Percentiles rank a stretch among this genome's conserved stretches.
Conservation (phyloP, 164 flowering plant species). For the Euptelea pleiosperma region DNA sequence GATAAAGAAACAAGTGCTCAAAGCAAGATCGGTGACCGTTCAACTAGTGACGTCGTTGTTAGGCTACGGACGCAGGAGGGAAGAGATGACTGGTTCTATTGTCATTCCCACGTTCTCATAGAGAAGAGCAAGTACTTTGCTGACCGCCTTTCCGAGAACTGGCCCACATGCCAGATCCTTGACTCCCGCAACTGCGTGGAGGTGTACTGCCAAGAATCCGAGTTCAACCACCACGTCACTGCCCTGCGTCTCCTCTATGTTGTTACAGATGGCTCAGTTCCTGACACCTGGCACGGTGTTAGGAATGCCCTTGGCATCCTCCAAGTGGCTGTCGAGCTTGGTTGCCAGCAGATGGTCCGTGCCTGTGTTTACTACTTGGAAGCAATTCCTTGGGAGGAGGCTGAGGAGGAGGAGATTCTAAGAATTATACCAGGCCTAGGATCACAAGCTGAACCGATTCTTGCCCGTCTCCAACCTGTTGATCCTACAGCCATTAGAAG, state of each 20-base stretch:
- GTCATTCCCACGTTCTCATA: conserved; percentile 64
- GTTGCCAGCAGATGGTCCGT: conserved; percentile 48
- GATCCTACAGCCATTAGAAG: conserved; percentile 38
- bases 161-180: conserved; percentile 95
- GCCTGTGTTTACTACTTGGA: conserved; percentile 80
- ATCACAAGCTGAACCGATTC: conserved; percentile 56
- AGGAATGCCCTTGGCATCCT: conserved; percentile 76
- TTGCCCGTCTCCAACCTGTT: conserved; percentile 87
- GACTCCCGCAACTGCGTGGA: conserved; percentile 92
- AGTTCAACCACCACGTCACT: conserved; percentile 64
- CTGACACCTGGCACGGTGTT: conserved; percentile 60
- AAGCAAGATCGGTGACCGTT: conserved; percentile 52
- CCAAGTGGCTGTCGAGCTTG: conserved; percentile 62
- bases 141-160: conserved; percentile 83
- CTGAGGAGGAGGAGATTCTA: conserved; percentile 91
- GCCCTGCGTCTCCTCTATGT: conserved; percentile 65
- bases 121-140: conserved; percentile 76
- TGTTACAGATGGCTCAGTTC: conserved; percentile 26
- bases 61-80: conserved; percentile 78
- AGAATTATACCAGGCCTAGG: conserved; percentile 66
- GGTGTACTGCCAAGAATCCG: conserved; percentile 69
- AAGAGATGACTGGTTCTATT: conserved; percentile 79
- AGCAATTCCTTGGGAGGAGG: conserved; percentile 99
- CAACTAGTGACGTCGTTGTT: conserved; percentile 88
- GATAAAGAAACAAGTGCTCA: conserved; percentile 16